Evolutionary conservation across 306 rosid species (phyloP).

Genomic region (Medicago truncatula): MtrunA17r5.0-ANR NC_053042.1:15611501-15612000

Average conservation of each 20-base stretch:
- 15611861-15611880: no score
- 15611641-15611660: slow-evolving; percentile 53
- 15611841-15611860: no score
- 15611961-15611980: not conserved
- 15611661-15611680: slow-evolving; percentile 11
- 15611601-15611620: slow-evolving; percentile 96
- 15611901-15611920: not conserved
- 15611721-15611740: not conserved
- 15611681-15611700: slow-evolving; percentile 18
- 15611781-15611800: slow-evolving; percentile 4
- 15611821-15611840: no score
- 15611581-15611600: slow-evolving; percentile 91
- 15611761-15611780: not conserved
- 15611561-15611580: slow-evolving; percentile 92
- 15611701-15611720: slow-evolving; percentile 4
- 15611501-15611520: not conserved
- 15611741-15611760: not conserved
- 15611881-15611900: no score
- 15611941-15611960: not conserved
- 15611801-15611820: not conserved
- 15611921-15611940: not conserved
- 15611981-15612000: no score
- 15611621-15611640: slow-evolving; percentile 99
- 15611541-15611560: slow-evolving; percentile 90
- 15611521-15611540: slow-evolving; percentile 75